Conservation (phyloP, 768 basidiomycete genomes). For the Tulasnella sp. region DNA sequence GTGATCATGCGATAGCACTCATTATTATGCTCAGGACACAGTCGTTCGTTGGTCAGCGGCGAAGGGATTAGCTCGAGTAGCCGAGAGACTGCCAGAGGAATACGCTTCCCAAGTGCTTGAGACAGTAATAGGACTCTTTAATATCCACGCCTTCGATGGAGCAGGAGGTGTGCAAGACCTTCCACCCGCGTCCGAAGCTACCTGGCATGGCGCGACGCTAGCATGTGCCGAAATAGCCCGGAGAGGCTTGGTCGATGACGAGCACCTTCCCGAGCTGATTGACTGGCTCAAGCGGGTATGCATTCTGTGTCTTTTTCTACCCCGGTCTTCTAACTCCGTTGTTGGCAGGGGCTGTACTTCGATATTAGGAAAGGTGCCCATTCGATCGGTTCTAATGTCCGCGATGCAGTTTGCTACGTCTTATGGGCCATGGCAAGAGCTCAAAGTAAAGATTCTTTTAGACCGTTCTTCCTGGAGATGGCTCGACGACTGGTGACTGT, state of each 20-base stretch:
- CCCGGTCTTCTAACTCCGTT: background rate
- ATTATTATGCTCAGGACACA: constrained; percentile 61
- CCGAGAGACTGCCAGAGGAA: constrained; percentile 70
- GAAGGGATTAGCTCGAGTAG: constrained; percentile 82
- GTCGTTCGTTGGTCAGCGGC: constrained; percentile 92
- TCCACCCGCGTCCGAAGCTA: constrained; percentile 72
- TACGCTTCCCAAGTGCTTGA: constrained; percentile 79
- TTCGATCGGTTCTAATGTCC: constrained; percentile 89
- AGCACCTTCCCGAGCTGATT: constrained; percentile 59
- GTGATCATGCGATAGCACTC: background rate
- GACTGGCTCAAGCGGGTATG: constrained; percentile 77
- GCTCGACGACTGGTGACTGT: constrained; percentile 71
- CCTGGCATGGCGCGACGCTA: constrained; percentile 93
- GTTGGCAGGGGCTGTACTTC: constrained; percentile 76
- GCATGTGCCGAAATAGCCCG: constrained; percentile 91
- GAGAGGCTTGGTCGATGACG: constrained; percentile 60
- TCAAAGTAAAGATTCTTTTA: constrained; percentile 55
- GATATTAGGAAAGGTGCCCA: constrained; percentile 89
- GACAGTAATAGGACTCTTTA: constrained; percentile 70
- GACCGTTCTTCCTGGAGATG: constrained; percentile 58
- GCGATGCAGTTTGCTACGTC: constrained; percentile 92
- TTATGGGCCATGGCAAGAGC: constrained; percentile 90
- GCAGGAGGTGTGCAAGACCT: constrained; percentile 55
- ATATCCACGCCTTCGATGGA: constrained; percentile 63
- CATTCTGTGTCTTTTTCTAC: constrained; percentile 4